phyloP scores from a whole-genome alignment of 2,329 filamentous ascomycete species.

The Pseudopyricularia javanii region DNA sequence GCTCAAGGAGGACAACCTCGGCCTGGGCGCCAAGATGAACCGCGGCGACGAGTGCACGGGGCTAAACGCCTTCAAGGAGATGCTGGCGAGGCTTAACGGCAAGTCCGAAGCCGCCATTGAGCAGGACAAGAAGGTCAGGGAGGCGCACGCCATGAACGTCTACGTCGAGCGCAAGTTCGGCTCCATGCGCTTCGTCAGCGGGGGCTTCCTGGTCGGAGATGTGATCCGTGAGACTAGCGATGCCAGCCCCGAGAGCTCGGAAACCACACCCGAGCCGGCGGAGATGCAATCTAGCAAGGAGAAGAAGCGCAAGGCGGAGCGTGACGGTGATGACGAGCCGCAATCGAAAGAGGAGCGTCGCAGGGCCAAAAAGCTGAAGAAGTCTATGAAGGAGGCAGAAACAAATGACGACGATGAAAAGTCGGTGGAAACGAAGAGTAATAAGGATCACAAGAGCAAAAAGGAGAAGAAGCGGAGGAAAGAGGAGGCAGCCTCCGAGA shows the following conservation, averaged over 20 bases:
- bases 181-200: constrained; percentile 72
- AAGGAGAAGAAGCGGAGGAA: constrained; percentile 21
- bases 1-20: constrained; percentile 83
- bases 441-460: constrained; percentile 22
- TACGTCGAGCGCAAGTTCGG: constrained; percentile 71
- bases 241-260: constrained; percentile 11
- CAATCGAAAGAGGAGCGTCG: constrained; percentile 23
- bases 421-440: constrained; percentile 19
- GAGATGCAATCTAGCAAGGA: constrained; percentile 21
- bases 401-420: constrained; percentile 11
- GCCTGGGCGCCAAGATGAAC: constrained; percentile 70
- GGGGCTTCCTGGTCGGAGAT: constrained; percentile 57
- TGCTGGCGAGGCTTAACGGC: constrained; percentile 82
- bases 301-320: constrained; percentile 35
- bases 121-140: constrained; percentile 54
- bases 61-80: constrained; percentile 71
- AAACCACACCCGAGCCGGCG: constrained; percentile 6
- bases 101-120: constrained; percentile 64
- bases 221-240: constrained; percentile 32
- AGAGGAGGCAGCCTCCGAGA: constrained; percentile 8
- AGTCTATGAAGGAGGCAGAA: constrained; percentile 6
- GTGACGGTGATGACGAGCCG: constrained; percentile 18
- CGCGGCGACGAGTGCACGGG: constrained; percentile 72
- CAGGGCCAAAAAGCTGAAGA: constrained; percentile 18
- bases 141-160: constrained; percentile 58